A percentile compares a stretch with the other conserved stretches of the same genome.
Conservation (phyloP, 805 yeast species). For the Cyberlindnera petersonii region DNA sequence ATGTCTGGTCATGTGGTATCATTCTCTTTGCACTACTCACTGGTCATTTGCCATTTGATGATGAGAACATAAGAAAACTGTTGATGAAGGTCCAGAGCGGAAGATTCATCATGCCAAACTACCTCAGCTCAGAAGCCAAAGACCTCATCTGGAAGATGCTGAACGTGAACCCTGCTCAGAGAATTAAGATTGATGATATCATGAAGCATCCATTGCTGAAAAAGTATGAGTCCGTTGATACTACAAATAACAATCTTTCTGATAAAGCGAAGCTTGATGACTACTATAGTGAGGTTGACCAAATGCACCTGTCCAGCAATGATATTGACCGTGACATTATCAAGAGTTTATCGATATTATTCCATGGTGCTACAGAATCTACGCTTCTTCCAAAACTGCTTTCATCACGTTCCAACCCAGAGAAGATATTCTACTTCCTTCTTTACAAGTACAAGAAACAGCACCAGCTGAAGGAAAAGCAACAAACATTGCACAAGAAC, state of each 20-base stretch:
- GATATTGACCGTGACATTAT: constrained; percentile 67
- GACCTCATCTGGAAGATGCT: constrained; percentile 81
- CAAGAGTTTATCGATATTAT: constrained; percentile 69
- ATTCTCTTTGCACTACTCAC: constrained; percentile 89
- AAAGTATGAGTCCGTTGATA: constrained; percentile 54
- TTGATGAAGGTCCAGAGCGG: constrained; percentile 91
- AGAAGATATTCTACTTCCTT: constrained; percentile 76
- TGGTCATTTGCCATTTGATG: constrained; percentile 95
- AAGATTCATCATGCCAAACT: constrained; percentile 74
- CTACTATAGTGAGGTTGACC: constrained; percentile 37
- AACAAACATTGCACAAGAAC: constrained; percentile 19
- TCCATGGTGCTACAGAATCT: constrained; percentile 69
- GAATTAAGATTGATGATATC: constrained; percentile 78
- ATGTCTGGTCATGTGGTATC: constrained; percentile 98
- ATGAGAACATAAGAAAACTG: constrained; percentile 85
- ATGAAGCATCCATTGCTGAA: constrained; percentile 75
- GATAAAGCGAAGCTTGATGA: constrained; percentile 31
- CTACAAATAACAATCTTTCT: constrained; percentile 28
- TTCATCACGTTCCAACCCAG: constrained; percentile 59
- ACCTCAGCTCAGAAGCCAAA: constrained; percentile 77
- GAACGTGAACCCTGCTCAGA: constrained; percentile 70
- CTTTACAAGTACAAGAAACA: constrained; percentile 71
- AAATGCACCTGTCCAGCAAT: constrained; percentile 34
- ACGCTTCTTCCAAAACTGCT: constrained; percentile 50
- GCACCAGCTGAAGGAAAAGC: constrained; percentile 35